phyloP scores from a whole-genome alignment of 257 asterid species.

The Solanum boliviense region DNA sequence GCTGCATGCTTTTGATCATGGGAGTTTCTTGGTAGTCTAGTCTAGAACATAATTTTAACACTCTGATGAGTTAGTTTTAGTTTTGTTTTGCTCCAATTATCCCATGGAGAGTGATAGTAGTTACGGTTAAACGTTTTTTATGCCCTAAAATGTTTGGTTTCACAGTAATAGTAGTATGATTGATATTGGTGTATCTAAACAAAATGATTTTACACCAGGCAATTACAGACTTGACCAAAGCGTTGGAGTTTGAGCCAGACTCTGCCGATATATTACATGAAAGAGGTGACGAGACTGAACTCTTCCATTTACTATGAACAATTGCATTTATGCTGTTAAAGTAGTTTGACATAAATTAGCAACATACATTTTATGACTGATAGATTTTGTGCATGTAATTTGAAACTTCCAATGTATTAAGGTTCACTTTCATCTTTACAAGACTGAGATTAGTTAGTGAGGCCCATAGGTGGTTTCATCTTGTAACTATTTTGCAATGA shows the following conservation, averaged over 20 bases:
- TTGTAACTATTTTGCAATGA: neutral
- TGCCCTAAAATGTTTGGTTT: neutral
- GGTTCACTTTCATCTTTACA: neutral
- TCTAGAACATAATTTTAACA: neutral
- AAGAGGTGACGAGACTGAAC: conserved; percentile 49
- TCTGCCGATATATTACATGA: conserved; percentile 82
- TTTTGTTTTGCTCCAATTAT: neutral
- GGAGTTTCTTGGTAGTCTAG: neutral
- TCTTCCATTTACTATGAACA: neutral
- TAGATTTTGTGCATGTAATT: neutral
- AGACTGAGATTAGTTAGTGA: neutral
- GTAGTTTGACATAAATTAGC: neutral
- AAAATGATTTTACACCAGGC: conserved; percentile 44
- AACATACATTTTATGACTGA: neutral
- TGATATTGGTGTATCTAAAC: neutral
- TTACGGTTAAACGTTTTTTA: neutral
- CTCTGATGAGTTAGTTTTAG: neutral
- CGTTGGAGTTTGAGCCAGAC: conserved; percentile 80
- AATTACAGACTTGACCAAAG: conserved; percentile 87
- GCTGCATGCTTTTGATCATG: neutral
- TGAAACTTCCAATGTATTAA: neutral
- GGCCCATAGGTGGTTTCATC: neutral
- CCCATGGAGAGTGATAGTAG: neutral
- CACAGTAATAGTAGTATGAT: neutral
- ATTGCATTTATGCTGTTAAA: neutral